Base-by-base conservation (phyloP, 2,329 filamentous ascomycete species). In the Colletotrichum spinosum region DNA sequence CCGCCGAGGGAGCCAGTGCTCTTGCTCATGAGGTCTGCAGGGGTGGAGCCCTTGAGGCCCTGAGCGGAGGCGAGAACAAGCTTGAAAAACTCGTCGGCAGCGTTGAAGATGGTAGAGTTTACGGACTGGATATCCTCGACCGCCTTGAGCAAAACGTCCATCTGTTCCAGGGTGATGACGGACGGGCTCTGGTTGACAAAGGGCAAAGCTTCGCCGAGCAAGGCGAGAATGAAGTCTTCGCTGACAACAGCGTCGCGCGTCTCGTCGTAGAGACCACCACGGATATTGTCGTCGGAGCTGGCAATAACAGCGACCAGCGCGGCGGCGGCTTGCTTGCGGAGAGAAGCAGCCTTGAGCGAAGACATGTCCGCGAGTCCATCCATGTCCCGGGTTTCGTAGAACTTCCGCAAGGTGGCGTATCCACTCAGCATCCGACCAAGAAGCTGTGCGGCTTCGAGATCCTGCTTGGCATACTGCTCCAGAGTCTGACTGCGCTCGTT, bases 391-490 rank as follows among this genome's bases (percentile, higher is more conserved):
- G 94, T 85, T 68, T 94, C 91, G 77, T 97, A 98, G 80, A 95
- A 97, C 70, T 90, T 91, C 41, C 95, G 91, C 17, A 98, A 83
- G 0, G 94, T 97, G 25, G 94, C 95, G 73, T 98, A 98, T 25
- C 95, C 95, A 75, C 92, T 96, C 9, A 97, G 88, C 79, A 94
- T 91, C 67, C 91, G 92, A 51, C 94, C 92, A 3, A 98, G 84
- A 10, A 97, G 86, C 70, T 92, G 86, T 8, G 94, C 95, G 8
- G 93, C 94, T 73, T 94, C 91, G 38, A 91, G 80, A 71, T 97
- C 95, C 57, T 90, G 85, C 34, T 86, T 85, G 6, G 92, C 92
- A 57, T 95, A 88, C 37, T 87, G 83, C 60, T 90, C 88, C 3
- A 98, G 83, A 1, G 92, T 90, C 12, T 86, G 79, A 70, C 90